Evolutionary conservation across 139 green algal genomes (phyloP), one percentile per base, ranked within the genome.

Genomic region (Coelastrella sp.): DNA sequence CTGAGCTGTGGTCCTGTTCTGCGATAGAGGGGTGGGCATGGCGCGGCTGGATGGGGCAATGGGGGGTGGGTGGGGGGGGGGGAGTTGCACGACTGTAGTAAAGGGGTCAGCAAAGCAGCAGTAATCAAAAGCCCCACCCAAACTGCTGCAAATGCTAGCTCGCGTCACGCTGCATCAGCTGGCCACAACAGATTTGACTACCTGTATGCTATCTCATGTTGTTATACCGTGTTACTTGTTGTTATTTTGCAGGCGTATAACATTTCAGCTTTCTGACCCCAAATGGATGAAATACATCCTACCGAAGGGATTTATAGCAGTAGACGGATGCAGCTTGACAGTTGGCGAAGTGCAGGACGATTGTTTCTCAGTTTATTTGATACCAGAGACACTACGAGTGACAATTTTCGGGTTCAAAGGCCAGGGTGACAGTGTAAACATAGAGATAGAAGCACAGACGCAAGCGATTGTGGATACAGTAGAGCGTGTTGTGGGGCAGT

Each of bases 401-500:
- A 99, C 97, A 5, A 92, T 96, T 5, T 94, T 98, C 83, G 96
- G 96, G 4, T 32, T 88, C 14, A 97, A 97, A 90, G 74, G 83
- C 4, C 88, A 94, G 60, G 97, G 97, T 0, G 95, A 97, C 73
- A 80, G 47, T 1, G 95, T 98, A 19, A 99, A 99, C 91, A 94
- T 99, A 5, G 97, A 99, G 89, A 95, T 98, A 16, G 98, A 99
- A 82, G 92, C 96, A 4, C 96, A 98, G 90, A 99, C 98, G 54
- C 97, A 98, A 90, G 95, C 96, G 0, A 98, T 99, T 81, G 98
- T 99, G 14, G 97, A 99, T 90, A 99, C 98, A 4, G 97, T 98
- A 19, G 98, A 99, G 94, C 86, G 96, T 2, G 94, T 98, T 47
- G 90, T 99, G 65, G 93, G 83, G 71, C 88, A 93, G 74, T 94